phyloP scores from a whole-genome alignment of 257 asterid species.

The Solanum rostratum region DNA sequence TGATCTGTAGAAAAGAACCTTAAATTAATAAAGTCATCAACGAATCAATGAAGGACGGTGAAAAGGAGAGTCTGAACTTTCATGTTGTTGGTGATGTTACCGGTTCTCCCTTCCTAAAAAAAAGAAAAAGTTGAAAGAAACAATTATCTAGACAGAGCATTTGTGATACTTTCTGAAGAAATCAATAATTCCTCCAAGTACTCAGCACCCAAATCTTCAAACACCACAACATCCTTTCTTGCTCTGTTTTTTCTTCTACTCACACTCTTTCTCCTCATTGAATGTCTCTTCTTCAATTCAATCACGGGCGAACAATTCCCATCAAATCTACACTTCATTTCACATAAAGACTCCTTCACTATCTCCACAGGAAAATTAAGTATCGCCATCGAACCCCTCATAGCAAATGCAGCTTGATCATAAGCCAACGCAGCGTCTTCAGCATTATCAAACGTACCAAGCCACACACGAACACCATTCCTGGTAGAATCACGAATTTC shows the following conservation, averaged over 20 bases:
- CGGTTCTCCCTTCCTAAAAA: not conserved
- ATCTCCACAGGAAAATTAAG: constrained; percentile 68
- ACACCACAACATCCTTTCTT: constrained; percentile 27
- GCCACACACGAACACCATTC: constrained; percentile 76
- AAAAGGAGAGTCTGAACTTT: not conserved
- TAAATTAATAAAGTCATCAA: not conserved
- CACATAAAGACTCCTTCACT: constrained; percentile 46
- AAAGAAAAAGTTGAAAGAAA: too few species aligned
- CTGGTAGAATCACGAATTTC: constrained; percentile 81
- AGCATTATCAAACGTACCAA: constrained; percentile 76
- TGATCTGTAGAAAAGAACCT: not conserved
- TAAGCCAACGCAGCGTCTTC: constrained; percentile 87
- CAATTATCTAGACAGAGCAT: not conserved
- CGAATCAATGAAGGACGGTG: not conserved
- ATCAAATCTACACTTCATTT: constrained; percentile 38
- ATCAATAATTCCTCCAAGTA: constrained; percentile 47
- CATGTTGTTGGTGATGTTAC: not conserved
- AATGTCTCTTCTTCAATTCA: constrained; percentile 54
- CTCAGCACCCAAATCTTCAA: constrained; percentile 79
- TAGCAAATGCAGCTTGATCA: constrained; percentile 75
- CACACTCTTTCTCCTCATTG: constrained; percentile 29
- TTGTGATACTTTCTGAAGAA: constrained; percentile 12
- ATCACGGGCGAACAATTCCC: constrained; percentile 68
- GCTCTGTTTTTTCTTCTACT: constrained; percentile 10
- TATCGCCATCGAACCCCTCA: constrained; percentile 61